Base-by-base conservation (phyloP, 208 protist species). In the Crithidia brevicula region DNA sequence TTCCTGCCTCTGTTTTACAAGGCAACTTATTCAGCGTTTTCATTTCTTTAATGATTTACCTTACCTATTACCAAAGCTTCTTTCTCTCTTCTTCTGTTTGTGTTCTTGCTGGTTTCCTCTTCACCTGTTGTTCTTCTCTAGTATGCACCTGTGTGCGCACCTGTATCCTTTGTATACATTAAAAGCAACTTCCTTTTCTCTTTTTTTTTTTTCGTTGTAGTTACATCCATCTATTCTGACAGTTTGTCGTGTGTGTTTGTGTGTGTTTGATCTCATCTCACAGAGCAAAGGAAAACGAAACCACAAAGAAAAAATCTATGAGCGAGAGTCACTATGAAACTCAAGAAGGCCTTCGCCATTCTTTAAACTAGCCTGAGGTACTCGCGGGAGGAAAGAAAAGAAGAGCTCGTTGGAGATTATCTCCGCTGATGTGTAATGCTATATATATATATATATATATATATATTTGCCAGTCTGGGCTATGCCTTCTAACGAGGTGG, bases 211-310 rank as follows among this genome's bases (percentile, higher is more conserved):
- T 47, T 16, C n/a, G n/a, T 59, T 59, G 16, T 43, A 15, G 28
- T 28, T 27, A 43, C 34, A 45, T 59, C 34, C 9, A 20, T 59
- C 31, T 16, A 25, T 59, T 43, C 30, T 13, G 28, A 16, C 20
- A 15, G 1, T 3, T 22, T 16, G 0, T 36, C 20, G 3, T 33
- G 20, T 27, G 25, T 20, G 5, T 47, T 47, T 9, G 16, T 47
- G 16, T 50, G 15, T n/a, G n/a, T n/a, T 52, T 25, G 40, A 6
- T 63, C 52, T 63, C 28, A 40, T 28, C 58, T 63, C 58, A 63
- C 58, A 63, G 58, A 63, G 22, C 27, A 50, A 36, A 30, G 3
- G 36, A 60, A 46, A 30, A n/a, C n/a, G n/a, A n/a, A n/a, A n/a
- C n/a, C n/a, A n/a, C n/a, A n/a, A n/a, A n/a, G n/a, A n/a, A n/a